Conservation (phyloP, 306 rosid species). For the Prunus dulcis region DNA sequence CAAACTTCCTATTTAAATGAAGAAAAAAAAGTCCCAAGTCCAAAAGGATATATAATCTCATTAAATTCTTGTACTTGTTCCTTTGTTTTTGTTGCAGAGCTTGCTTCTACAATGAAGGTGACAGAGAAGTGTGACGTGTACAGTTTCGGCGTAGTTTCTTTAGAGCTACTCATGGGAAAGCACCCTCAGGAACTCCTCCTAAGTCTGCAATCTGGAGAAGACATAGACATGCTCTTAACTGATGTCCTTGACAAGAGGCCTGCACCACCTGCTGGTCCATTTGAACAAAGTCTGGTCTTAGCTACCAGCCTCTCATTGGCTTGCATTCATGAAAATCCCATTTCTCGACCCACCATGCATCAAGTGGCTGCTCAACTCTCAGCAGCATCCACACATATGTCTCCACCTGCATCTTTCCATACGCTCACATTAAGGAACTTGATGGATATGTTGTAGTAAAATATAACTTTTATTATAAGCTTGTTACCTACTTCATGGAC, state of each 20-base stretch:
- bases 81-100: conserved; percentile 30
- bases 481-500: not conserved
- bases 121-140: conserved; percentile 60
- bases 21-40: not conserved
- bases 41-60: not conserved
- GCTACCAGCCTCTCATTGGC: not conserved
- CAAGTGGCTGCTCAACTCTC: not conserved
- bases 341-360: conserved; percentile 3
- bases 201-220: conserved; percentile 11
- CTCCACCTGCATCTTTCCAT: not conserved
- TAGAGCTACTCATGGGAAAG: conserved; percentile 53
- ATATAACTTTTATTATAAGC: not conserved
- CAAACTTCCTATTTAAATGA: too few relatives aligned
- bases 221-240: conserved; percentile 24
- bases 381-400: not conserved
- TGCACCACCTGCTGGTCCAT: conserved; percentile 31
- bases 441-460: not conserved
- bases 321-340: not conserved
- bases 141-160: conserved; percentile 50
- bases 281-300: not conserved
- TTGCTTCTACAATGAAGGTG: conserved; percentile 51
- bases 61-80: not conserved
- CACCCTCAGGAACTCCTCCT: conserved; percentile 42
- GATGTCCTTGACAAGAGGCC: conserved; percentile 43
- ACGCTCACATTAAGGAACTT: not conserved